Percentiles rank a stretch among this genome's conserved stretches.
phyloP scores from a whole-genome alignment of 306 rosid genomes.

The Cicer pinnatifidum region DNA sequence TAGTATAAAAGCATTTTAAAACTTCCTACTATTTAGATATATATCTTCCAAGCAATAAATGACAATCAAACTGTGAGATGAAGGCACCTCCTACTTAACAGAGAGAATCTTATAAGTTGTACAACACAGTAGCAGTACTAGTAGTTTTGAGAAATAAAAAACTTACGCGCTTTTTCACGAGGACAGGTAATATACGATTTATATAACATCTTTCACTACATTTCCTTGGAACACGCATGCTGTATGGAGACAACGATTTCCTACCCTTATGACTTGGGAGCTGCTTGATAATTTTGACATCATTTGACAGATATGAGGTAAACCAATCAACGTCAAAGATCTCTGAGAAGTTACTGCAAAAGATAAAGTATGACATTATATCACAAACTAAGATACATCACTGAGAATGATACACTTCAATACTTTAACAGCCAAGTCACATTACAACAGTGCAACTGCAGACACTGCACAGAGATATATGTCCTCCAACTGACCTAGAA shows the following conservation, averaged over 20 bases:
- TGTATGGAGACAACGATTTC: constrained; percentile 61
- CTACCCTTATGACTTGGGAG: constrained; percentile 79
- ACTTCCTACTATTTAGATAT: constrained; percentile 8
- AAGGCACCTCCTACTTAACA: constrained; percentile 23
- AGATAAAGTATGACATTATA: constrained; percentile 44
- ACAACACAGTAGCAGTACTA: constrained; percentile 26
- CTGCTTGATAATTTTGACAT: constrained; percentile 83
- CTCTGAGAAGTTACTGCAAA: constrained; percentile 92
- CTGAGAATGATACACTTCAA: constrained; percentile 3
- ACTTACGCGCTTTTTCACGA: constrained; percentile 91
- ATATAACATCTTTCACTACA: constrained; percentile 91
- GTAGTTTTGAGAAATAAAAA: constrained; percentile 49
- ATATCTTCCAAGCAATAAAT: constrained; percentile 40
- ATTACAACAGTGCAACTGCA: constrained; percentile 18
- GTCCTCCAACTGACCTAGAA: constrained; percentile 67
- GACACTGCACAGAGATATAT: constrained; percentile 23
- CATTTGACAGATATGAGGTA: constrained; percentile 72
- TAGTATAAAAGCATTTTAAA: constrained; percentile 22
- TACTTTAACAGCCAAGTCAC: constrained; percentile 25
- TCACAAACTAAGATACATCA: constrained; percentile 14
- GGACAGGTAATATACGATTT: constrained; percentile 84
- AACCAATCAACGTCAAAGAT: constrained; percentile 92
- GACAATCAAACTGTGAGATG: constrained; percentile 29
- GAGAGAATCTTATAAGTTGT: constrained; percentile 27
- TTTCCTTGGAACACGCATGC: constrained; percentile 96